Evolutionary conservation across 306 rosid species (phyloP), one percentile per base, ranked within the genome.

Genomic region (Quercus aquifolioides): DNA sequence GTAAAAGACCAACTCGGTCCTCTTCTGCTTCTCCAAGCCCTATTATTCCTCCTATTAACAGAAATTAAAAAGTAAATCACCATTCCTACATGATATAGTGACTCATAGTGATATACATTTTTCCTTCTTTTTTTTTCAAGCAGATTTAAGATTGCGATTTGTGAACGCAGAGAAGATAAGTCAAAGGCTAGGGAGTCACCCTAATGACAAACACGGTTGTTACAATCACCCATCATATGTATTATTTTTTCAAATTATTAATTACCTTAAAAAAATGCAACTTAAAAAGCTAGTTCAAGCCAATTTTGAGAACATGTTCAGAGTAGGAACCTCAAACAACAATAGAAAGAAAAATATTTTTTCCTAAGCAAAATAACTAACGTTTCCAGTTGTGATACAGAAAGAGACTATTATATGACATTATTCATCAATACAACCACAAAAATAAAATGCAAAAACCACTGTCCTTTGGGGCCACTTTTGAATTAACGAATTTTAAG

Each of bases 1-100:
- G 98, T 83, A 92, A 81, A 89, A 95, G 89, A 84, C 99, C 98
- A 58, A 95, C 91, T 56, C 99, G 95, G 76, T 95, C 99, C 71
- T 89, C 99, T 78, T 90, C 99, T 23, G 98, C 96, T 84, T 95
- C 99, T 77, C 98, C 98, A 0, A 95, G 98, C 69, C 99, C 99
- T 51, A 95, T 92, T 84, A 95, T 95, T 86, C 99, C 99, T 62
- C 99, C 99, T 95, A 85, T 78, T 26, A 62, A 78, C 41, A 83
- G 71, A 59, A 73, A 58, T 78, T 82, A 71, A 63, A 21, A 26
- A 19, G 76, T 87, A 28, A 82, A 74, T 64, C 28, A 55, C 55
- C 54, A 38, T 6, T 41, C 41, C 52, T 52, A 6, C 73, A 73
- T 25, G 38, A 31, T 63, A 30, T 56, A 65, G 41, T 20, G 23